Conservation (phyloP, 805 yeast genomes). For the Metschnikowia lochheadii region DNA sequence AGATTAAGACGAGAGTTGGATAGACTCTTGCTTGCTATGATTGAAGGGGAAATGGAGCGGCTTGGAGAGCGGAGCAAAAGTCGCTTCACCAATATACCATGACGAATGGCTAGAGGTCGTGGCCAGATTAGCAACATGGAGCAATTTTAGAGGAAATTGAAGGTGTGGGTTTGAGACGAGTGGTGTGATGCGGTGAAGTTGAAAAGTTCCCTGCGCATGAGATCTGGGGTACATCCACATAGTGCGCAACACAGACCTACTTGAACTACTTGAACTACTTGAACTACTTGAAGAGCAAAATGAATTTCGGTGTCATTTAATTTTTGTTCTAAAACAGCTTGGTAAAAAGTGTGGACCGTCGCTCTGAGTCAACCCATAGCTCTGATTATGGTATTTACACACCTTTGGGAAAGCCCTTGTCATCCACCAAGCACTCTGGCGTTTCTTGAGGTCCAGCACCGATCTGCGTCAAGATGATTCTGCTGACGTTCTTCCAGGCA, state of each 20-base stretch:
- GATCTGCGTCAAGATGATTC: constrained; percentile 77
- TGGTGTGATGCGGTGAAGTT: background rate
- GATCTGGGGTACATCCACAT: constrained; percentile 4
- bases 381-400: constrained; percentile 2
- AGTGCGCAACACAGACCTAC: background rate
- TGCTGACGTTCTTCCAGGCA: constrained; percentile 68
- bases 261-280: background rate
- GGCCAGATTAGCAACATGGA: background rate
- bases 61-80: background rate
- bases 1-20: background rate
- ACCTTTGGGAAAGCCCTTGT: constrained; percentile 61
- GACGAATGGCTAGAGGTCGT: background rate
- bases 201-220: background rate
- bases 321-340: background rate
- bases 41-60: background rate
- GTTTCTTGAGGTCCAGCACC: constrained; percentile 83
- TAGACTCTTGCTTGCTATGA: background rate
- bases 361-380: background rate
- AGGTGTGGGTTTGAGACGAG: background rate
- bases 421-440: constrained; percentile 52
- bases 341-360: background rate
- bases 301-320: background rate
- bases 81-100: background rate
- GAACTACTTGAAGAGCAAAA: background rate
- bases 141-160: too few relatives aligned